Conservation (phyloP, 176 grass and related monocot species). For the Poa annua region DNA sequence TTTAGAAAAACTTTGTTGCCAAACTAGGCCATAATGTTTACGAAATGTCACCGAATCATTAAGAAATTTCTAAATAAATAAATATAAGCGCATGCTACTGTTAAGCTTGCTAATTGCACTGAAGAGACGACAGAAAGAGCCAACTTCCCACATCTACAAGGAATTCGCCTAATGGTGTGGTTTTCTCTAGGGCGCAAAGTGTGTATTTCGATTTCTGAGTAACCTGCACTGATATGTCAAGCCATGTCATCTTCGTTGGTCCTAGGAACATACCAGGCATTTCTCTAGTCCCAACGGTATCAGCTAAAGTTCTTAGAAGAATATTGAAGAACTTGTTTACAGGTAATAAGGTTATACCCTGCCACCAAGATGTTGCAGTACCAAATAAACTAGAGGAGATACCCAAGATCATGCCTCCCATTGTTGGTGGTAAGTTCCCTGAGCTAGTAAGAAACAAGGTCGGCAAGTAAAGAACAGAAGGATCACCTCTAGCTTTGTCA, state of each 20-base stretch:
- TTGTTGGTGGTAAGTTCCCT: conserved; percentile 18
- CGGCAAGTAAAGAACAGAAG: conserved; percentile 25
- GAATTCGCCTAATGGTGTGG: not conserved
- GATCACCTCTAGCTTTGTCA: conserved; percentile 87
- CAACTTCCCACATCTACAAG: conserved; percentile 8
- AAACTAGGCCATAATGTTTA: not conserved
- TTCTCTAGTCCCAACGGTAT: not conserved
- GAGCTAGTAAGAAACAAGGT: conserved; percentile 32
- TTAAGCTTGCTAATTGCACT: conserved; percentile 10
- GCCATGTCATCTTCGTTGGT: not conserved
- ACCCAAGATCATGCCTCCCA: not conserved
- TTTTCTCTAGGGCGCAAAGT: not conserved
- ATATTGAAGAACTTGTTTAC: conserved; percentile 5
- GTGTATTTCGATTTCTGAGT: conserved; percentile 4
- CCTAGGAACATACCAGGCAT: not conserved
- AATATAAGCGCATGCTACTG: not conserved
- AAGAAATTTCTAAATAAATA: not conserved
- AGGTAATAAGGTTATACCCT: conserved; percentile 16
- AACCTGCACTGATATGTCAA: conserved; percentile 13
- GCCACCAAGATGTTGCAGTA: not conserved
- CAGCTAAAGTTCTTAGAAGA: conserved; percentile 24
- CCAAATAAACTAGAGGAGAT: conserved; percentile 9
- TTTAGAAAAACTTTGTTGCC: no score
- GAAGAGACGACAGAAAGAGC: not conserved
- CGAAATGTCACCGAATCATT: not conserved